phyloP scores from a whole-genome alignment of 169 alveolate genomes.

The Prorocentrum cordatum region DNA sequence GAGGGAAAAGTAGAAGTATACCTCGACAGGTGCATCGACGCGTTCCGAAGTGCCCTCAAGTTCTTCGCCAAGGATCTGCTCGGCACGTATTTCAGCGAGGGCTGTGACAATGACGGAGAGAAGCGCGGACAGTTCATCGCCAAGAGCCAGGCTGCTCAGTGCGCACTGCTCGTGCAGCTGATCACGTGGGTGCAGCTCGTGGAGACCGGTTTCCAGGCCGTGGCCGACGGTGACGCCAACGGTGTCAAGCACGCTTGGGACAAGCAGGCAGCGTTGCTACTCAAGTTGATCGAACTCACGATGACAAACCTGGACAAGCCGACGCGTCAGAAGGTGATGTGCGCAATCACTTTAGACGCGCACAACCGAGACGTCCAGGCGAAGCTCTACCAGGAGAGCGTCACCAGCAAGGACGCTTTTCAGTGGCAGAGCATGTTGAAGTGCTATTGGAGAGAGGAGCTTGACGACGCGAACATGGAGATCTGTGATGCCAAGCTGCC shows the following conservation, averaged over 20 bases:
- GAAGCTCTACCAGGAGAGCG: constrained; percentile 18
- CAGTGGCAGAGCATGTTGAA: constrained; percentile 93
- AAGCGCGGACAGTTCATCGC: constrained; percentile 32
- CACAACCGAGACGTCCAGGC: constrained; percentile 92
- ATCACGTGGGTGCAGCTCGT: constrained; percentile 82
- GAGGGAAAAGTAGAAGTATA: constrained; percentile 86
- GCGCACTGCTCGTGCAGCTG: constrained; percentile 82
- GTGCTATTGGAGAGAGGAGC: constrained; percentile 81
- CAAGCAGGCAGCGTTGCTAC: constrained; percentile 76
- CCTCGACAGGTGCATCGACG: constrained; percentile 82
- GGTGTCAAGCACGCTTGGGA: constrained; percentile 78
- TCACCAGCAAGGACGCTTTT: constrained; percentile 75
- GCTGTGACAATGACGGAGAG: not conserved
- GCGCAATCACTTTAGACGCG: constrained; percentile 91
- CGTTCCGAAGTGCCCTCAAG: constrained; percentile 80
- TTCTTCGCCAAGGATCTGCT: constrained; percentile 78
- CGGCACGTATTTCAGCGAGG: too few relatives aligned
- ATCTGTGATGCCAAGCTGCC: not conserved
- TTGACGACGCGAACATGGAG: constrained; percentile 78
- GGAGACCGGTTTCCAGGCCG: constrained; percentile 78
- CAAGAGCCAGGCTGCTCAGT: constrained; percentile 75
- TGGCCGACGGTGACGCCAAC: constrained; percentile 75
- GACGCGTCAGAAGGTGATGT: constrained; percentile 85
- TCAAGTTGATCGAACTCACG: constrained; percentile 85
- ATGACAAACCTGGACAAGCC: constrained; percentile 85